Evolutionary conservation across 2,329 filamentous ascomycete genomes (phyloP).

Genomic region (Cladosporium sp.): DNA sequence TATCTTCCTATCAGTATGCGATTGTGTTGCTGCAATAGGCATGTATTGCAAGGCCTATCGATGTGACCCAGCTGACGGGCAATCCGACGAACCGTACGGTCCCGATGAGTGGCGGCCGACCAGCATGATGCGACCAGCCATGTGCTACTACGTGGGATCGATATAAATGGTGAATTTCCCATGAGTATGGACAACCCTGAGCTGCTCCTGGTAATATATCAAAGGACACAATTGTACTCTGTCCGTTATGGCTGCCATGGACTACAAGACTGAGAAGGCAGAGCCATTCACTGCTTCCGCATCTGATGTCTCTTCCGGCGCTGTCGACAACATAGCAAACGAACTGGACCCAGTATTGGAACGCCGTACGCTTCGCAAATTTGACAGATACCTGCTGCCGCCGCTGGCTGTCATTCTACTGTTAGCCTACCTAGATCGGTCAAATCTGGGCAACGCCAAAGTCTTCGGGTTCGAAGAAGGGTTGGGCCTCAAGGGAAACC

Average conservation of each 20-base stretch:
- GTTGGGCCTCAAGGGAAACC: slow-evolving; percentile 16
- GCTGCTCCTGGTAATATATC: too few relatives aligned
- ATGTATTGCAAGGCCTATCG: neutral
- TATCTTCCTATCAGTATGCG: neutral
- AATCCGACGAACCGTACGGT: neutral
- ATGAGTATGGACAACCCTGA: too few relatives aligned
- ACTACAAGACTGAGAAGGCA: neutral
- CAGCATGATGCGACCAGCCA: neutral
- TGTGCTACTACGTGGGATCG: neutral
- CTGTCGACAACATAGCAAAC: neutral
- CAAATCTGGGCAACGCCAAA: slow-evolving; percentile 19
- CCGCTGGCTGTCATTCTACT: slow-evolving; percentile 18
- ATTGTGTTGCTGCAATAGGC: neutral
- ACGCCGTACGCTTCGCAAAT: slow-evolving; percentile 15
- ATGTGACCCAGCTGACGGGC: too few relatives aligned
- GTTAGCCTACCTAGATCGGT: slow-evolving; percentile 18
- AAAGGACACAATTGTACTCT: too few relatives aligned
- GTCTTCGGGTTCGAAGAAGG: slow-evolving; percentile 20
- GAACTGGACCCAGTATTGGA: slow-evolving; percentile 14
- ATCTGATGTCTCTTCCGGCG: neutral
- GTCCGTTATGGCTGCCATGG: neutral
- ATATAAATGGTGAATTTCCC: too few relatives aligned
- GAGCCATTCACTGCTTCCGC: neutral
- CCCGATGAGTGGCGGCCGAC: neutral
- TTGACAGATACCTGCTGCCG: slow-evolving; percentile 17